Conservation (phyloP, 768 basidiomycete genomes). For the Lepiota subincarnata region DNA sequence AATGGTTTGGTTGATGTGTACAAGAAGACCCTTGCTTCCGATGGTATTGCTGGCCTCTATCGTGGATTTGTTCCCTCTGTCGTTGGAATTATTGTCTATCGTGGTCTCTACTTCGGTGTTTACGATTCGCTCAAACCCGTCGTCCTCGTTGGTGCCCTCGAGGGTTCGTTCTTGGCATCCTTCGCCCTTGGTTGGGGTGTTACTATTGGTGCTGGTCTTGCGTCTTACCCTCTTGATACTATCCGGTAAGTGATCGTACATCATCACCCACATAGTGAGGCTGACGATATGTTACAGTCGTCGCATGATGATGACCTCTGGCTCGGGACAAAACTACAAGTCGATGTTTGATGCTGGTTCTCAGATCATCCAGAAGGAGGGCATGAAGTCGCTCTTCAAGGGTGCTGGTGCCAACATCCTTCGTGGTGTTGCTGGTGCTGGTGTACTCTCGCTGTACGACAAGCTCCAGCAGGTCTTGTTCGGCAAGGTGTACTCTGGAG, state of each 20-base stretch:
- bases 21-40: constrained; percentile 94
- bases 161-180: constrained; percentile 96
- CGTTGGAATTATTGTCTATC: constrained; percentile 99
- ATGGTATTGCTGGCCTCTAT: constrained; percentile 99
- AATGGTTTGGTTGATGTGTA: constrained; percentile 98
- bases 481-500: constrained; percentile 99
- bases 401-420: constrained; percentile 95
- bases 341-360: constrained; percentile 96
- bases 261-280: constrained; percentile 10
- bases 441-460: constrained; percentile 99
- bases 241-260: constrained; percentile 57
- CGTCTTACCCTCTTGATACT: constrained; percentile 92
- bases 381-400: constrained; percentile 95
- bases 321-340: constrained; percentile 94
- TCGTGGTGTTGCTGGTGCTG: constrained; percentile 99
- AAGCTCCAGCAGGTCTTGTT: constrained; percentile 95
- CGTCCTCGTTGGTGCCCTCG: constrained; percentile 90
- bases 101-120: constrained; percentile 99
- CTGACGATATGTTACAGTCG: constrained; percentile 56
- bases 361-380: constrained; percentile 95
- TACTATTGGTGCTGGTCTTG: constrained; percentile 98
- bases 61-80: constrained; percentile 99
- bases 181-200: constrained; percentile 99
- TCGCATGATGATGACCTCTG: constrained; percentile 99
- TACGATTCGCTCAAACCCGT: constrained; percentile 97